phyloP scores from a whole-genome alignment of 148 eudicot species.

The Chenopodium suecicum region DNA sequence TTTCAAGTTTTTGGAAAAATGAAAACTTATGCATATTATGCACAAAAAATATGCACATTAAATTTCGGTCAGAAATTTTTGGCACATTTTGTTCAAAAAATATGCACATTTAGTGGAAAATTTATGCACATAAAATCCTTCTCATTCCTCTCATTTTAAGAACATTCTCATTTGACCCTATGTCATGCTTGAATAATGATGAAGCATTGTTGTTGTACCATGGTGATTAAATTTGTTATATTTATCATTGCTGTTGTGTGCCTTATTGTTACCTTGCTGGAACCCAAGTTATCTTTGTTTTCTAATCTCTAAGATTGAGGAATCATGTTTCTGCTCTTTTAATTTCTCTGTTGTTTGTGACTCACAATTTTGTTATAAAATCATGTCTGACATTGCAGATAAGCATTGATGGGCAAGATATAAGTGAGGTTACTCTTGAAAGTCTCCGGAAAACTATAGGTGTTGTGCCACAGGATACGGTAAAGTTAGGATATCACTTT shows the following conservation, averaged over 20 bases:
- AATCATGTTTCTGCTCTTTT: slow-evolving; percentile 2
- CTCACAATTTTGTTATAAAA: not conserved
- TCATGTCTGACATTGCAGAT: slow-evolving; percentile 43
- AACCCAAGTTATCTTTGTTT: not conserved
- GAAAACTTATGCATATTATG: too few relatives aligned
- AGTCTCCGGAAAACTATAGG: slow-evolving; percentile 81
- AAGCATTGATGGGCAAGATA: slow-evolving; percentile 83
- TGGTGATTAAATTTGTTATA: too few relatives aligned
- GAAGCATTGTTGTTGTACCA: too few relatives aligned
- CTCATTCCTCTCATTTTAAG: too few relatives aligned
- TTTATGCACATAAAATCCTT: too few relatives aligned
- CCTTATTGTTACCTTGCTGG: not conserved
- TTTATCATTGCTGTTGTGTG: not conserved
- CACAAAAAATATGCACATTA: too few relatives aligned
- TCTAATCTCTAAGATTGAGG: not conserved
- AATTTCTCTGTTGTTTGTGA: not conserved
- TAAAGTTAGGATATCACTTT: slow-evolving; percentile 9
- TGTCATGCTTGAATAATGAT: too few relatives aligned
- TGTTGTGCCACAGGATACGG: slow-evolving; percentile 95
- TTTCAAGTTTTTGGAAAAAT: too few relatives aligned
- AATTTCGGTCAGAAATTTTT: too few relatives aligned
- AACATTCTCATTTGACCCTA: too few relatives aligned
- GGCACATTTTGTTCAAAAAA: too few relatives aligned
- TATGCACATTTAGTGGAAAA: too few relatives aligned
- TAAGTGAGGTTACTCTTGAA: slow-evolving; percentile 64